A percentile compares a stretch with the other conserved stretches of the same genome.
Evolutionary conservation across 495 filamentous ascomycete genomes (phyloP).

Genomic region (Collariella sp.): DNA sequence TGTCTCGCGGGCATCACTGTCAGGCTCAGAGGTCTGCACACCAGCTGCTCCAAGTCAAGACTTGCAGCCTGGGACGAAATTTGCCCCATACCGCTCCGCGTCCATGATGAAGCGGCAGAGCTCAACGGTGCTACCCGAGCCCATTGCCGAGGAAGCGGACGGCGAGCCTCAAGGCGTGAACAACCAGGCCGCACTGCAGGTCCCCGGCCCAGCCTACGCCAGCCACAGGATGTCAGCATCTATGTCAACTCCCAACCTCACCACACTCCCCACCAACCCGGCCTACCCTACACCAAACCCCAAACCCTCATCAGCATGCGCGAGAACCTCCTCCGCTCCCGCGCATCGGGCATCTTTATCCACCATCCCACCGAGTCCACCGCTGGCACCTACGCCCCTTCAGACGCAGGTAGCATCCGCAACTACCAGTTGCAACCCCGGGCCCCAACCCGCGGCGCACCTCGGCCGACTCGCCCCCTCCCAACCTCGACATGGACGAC

Average conservation of each 20-base stretch:
- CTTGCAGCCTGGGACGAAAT: conserved; percentile 8
- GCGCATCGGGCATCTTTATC: conserved; percentile 24
- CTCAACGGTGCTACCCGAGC: conserved; percentile 24
- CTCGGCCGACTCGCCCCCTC: not conserved
- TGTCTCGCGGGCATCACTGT: conserved; percentile 17
- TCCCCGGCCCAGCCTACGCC: not conserved
- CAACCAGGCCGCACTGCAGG: not conserved
- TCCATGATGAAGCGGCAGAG: conserved; percentile 13
- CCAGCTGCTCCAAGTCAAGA: not conserved
- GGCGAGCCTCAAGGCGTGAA: not conserved
- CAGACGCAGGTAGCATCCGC: conserved; percentile 27
- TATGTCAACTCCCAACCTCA: conserved; percentile 14
- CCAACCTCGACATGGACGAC: conserved; percentile 47
- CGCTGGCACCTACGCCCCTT: conserved; percentile 21
- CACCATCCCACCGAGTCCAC: conserved; percentile 17
- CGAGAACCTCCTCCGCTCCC: conserved; percentile 50
- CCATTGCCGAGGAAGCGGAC: conserved; percentile 33
- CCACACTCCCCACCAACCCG: conserved; percentile 23
- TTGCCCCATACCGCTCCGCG: conserved; percentile 13
- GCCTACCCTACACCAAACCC: conserved; percentile 29
- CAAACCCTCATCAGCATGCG: conserved; percentile 56
- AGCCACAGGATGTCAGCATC: conserved; percentile 9
- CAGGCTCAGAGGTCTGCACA: conserved; percentile 6
- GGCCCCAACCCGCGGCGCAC: not conserved
- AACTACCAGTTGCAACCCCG: conserved; percentile 21